phyloP scores from a whole-genome alignment of 176 grass and related monocot species.

The Triticum dicoccoides region DNA sequence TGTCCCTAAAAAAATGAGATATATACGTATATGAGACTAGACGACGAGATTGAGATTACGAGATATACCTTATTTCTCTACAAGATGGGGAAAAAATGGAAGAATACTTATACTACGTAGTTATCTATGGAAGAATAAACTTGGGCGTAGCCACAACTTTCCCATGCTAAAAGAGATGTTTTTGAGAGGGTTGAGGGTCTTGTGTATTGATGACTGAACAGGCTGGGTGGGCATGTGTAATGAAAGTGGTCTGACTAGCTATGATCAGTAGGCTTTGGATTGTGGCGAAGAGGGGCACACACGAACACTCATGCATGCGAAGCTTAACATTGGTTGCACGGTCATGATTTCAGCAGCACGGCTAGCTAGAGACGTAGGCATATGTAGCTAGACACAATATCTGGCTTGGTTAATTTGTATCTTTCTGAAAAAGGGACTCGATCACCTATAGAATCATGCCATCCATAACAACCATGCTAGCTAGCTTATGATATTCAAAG shows the following conservation, averaged over 20 bases:
- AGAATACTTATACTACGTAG: not conserved
- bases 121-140: not conserved
- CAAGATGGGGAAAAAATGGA: too few species aligned
- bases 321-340: not conserved
- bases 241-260: constrained; percentile 24
- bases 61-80: too few species aligned
- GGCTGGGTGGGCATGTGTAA: constrained; percentile 21
- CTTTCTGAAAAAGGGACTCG: not conserved
- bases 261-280: constrained; percentile 14
- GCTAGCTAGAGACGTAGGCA: not conserved
- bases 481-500: not conserved
- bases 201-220: constrained; percentile 17
- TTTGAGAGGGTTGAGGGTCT: not conserved
- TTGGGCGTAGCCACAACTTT: too few species aligned
- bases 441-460: not conserved
- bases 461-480: not conserved
- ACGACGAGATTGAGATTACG: too few species aligned
- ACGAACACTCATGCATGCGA: not conserved
- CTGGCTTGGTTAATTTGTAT: not conserved
- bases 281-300: not conserved
- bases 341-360: not conserved
- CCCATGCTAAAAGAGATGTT: not conserved
- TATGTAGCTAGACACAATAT: too few species aligned
- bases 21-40: too few species aligned
- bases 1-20: too few species aligned